Percentiles rank a stretch among this genome's conserved stretches.
These are phyloP conservation scores for Penicillium sp. DNA, from an alignment of 2,329 filamentous ascomycete genomes.

Conservation along the genomic window DNA sequence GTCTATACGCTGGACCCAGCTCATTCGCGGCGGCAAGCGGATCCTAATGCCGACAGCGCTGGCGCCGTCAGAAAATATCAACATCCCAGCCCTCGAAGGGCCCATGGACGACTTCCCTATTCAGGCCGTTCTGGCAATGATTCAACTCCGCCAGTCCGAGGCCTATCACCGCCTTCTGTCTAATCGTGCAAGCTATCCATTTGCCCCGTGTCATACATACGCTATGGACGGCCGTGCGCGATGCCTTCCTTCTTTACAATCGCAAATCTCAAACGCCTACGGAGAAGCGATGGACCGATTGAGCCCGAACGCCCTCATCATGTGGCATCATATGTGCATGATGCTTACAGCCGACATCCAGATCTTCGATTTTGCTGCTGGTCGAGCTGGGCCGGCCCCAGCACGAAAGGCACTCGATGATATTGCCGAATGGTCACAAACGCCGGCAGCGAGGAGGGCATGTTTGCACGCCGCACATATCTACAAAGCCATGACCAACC, in stretches of 20 bases:
- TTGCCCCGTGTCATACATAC: slow-evolving; percentile 50
- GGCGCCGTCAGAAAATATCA: slow-evolving; percentile 39
- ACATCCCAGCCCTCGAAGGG: slow-evolving; percentile 36
- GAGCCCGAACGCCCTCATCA: slow-evolving; percentile 53
- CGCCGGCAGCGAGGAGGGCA: slow-evolving; percentile 52
- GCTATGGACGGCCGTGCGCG: slow-evolving; percentile 51
- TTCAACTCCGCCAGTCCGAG: slow-evolving; percentile 47
- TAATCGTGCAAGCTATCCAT: slow-evolving; percentile 41
- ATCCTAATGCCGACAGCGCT: slow-evolving; percentile 37
- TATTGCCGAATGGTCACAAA: slow-evolving; percentile 55
- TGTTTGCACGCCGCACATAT: slow-evolving; percentile 57
- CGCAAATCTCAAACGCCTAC: slow-evolving; percentile 39
- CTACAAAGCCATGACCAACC: slow-evolving; percentile 54
- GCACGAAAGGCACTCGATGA: slow-evolving; percentile 54
- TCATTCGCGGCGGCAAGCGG: slow-evolving; percentile 39
- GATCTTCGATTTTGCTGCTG: slow-evolving; percentile 56
- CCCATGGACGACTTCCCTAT: slow-evolving; percentile 41
- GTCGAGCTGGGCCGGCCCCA: slow-evolving; percentile 50
- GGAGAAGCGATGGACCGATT: slow-evolving; percentile 46
- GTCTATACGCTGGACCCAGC: slow-evolving; percentile 40
- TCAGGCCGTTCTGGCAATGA: slow-evolving; percentile 41
- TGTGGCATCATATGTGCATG: slow-evolving; percentile 59
- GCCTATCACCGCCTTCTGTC: slow-evolving; percentile 48
- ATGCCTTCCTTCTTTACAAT: slow-evolving; percentile 37
- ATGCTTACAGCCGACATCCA: slow-evolving; percentile 55